phyloP scores from a whole-genome alignment of 257 asterid species.

The Eustoma russellianum region DNA sequence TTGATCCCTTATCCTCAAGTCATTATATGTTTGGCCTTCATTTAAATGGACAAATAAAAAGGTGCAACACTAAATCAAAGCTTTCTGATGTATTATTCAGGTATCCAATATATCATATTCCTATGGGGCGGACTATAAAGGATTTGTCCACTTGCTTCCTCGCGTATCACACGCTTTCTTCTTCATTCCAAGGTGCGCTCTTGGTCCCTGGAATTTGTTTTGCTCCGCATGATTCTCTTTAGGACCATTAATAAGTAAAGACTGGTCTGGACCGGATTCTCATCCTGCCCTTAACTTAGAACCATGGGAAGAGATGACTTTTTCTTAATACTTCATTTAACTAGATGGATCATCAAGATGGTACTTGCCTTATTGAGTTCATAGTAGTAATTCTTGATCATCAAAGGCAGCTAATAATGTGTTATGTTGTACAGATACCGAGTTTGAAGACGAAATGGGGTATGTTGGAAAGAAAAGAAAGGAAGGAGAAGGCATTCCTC shows the following conservation, averaged over 20 bases:
- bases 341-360: neutral
- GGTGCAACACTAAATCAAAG: neutral
- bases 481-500: conserved; percentile 33
- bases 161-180: conserved; percentile 48
- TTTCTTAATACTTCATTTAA: too few relatives aligned
- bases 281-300: too few relatives aligned
- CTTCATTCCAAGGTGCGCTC: conserved; percentile 40
- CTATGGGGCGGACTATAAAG: conserved; percentile 40
- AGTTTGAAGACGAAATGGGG: conserved; percentile 20
- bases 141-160: conserved; percentile 45
- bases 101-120: conserved; percentile 51
- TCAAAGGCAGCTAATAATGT: neutral
- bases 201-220: neutral
- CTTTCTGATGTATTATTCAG: conserved; percentile 21
- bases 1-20: neutral
- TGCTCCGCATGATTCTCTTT: neutral
- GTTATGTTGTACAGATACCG: conserved; percentile 22
- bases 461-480: conserved; percentile 15
- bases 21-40: neutral
- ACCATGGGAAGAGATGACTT: too few relatives aligned
- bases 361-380: too few relatives aligned
- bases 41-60: neutral
- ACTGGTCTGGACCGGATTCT: too few relatives aligned
- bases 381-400: too few relatives aligned
- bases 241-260: too few relatives aligned